phyloP scores from a whole-genome alignment of 768 basidiomycete species.

The Fomitopsis pulvina region DNA sequence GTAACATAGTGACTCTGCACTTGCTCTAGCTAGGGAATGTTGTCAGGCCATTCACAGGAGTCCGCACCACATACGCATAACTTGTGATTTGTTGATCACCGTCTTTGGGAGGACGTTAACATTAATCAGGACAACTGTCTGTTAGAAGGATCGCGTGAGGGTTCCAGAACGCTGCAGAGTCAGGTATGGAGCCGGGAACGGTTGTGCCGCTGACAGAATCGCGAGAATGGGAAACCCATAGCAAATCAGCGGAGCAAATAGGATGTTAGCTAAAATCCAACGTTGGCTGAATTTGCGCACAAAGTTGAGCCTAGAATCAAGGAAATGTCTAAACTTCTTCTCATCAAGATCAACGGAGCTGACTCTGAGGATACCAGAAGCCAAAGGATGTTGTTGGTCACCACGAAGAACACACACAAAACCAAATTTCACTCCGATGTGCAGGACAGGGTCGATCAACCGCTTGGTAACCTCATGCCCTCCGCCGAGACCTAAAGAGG shows the following conservation, averaged over 20 bases:
- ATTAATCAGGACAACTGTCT: too few species aligned
- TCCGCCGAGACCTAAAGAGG: not conserved
- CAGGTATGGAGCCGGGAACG: too few species aligned
- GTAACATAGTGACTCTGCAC: too few species aligned
- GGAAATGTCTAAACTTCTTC: not conserved
- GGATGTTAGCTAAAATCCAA: not conserved
- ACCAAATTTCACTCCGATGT: conserved; percentile 2
- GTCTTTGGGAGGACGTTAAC: too few species aligned
- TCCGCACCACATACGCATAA: too few species aligned
- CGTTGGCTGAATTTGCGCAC: conserved; percentile 2
- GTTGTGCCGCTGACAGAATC: too few species aligned
- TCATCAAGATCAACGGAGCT: conserved; percentile 1
- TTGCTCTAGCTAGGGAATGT: too few species aligned
- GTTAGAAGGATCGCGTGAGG: too few species aligned
- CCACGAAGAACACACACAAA: not conserved
- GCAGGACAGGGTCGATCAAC: conserved; percentile 1
- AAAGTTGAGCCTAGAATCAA: conserved; percentile 1
- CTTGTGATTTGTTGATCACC: too few species aligned
- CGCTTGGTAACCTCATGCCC: conserved; percentile 1
- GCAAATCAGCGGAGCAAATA: not conserved
- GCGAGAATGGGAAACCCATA: not conserved
- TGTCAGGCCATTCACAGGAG: too few species aligned
- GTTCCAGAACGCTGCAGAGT: too few species aligned
- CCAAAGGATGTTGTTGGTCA: not conserved
- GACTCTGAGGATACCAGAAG: not conserved